These are phyloP conservation scores for Bipolaris victoriae DNA, from an alignment of 2,329 filamentous ascomycete species.

Conservation along the genomic window DNA sequence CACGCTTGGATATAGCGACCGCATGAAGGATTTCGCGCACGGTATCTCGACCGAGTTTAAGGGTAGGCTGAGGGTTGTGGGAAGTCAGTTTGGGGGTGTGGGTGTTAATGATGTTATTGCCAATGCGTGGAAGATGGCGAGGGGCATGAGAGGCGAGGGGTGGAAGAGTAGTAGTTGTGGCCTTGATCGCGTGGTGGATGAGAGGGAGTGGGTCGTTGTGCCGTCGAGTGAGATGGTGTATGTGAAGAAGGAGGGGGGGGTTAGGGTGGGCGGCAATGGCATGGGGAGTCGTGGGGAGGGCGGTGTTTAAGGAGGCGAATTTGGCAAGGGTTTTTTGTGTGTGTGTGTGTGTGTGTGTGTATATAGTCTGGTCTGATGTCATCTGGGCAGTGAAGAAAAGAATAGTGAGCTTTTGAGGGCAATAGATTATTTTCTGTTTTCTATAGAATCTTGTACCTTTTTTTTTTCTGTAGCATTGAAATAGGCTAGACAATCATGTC, in stretches of 20 bases:
- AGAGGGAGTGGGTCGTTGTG: constrained; percentile 22
- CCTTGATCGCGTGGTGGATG: constrained; percentile 29
- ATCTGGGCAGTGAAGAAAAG: background rate
- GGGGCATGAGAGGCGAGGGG: constrained; percentile 44
- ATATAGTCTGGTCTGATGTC: background rate
- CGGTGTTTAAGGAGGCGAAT: background rate
- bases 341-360: background rate
- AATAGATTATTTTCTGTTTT: too few species aligned
- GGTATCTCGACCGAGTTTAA: constrained; percentile 63
- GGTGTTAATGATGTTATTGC: constrained; percentile 61
- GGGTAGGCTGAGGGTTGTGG: constrained; percentile 68
- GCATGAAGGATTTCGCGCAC: constrained; percentile 63
- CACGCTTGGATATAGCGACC: constrained; percentile 73
- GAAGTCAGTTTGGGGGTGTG: constrained; percentile 56
- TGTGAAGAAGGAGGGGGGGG: constrained; percentile 8
- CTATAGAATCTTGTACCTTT: too few species aligned
- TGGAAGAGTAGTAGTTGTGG: constrained; percentile 38
- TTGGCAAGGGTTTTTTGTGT: too few species aligned
- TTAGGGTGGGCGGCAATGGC: background rate
- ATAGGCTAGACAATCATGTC: too few species aligned
- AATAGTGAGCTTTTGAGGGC: too few species aligned
- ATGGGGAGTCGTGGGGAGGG: constrained; percentile 8
- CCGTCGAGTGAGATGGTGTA: constrained; percentile 15
- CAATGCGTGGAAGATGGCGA: constrained; percentile 61
- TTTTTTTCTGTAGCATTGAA: too few species aligned